Evolutionary conservation across 257 asterid species (phyloP).

Genomic region (Forsythia viridissima): DNA sequence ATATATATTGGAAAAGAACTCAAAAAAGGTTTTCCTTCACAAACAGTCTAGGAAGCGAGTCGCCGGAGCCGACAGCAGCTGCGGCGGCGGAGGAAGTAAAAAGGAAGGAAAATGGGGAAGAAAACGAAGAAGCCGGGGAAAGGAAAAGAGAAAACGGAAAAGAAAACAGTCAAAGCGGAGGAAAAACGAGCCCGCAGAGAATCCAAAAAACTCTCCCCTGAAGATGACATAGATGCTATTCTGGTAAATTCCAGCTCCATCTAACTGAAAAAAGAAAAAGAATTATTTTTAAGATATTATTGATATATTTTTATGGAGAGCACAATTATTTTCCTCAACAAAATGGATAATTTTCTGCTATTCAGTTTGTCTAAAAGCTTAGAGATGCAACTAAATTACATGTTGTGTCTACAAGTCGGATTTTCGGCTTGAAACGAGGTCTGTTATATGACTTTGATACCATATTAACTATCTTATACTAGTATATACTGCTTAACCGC

Average conservation of each 20-base stretch:
- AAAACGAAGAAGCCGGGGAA: slow-evolving; percentile 88
- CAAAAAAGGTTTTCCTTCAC: background rate
- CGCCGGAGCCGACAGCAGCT: slow-evolving; percentile 14
- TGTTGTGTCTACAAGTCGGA: too few species aligned
- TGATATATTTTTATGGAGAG: background rate
- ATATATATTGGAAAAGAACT: background rate
- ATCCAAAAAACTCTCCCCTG: slow-evolving; percentile 89
- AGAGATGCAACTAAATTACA: too few species aligned
- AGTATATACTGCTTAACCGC: too few species aligned
- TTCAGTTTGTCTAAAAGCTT: too few species aligned
- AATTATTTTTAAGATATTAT: background rate
- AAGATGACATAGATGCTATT: slow-evolving; percentile 97
- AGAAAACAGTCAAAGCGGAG: slow-evolving; percentile 84
- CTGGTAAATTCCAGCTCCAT: slow-evolving; percentile 43
- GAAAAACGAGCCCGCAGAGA: slow-evolving; percentile 83
- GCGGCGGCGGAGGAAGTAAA: slow-evolving; percentile 9
- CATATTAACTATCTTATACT: too few species aligned
- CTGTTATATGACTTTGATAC: too few species aligned
- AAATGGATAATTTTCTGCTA: too few species aligned
- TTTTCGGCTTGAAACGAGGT: too few species aligned
- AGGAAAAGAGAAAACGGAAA: slow-evolving; percentile 94
- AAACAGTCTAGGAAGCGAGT: slow-evolving; percentile 9
- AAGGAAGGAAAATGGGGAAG: slow-evolving; percentile 67
- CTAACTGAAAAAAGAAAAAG: background rate
- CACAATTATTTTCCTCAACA: background rate